These are phyloP conservation scores for Thelephora terrestris DNA, from an alignment of 1,284 basidiomycete species.

Conservation along the genomic window DNA sequence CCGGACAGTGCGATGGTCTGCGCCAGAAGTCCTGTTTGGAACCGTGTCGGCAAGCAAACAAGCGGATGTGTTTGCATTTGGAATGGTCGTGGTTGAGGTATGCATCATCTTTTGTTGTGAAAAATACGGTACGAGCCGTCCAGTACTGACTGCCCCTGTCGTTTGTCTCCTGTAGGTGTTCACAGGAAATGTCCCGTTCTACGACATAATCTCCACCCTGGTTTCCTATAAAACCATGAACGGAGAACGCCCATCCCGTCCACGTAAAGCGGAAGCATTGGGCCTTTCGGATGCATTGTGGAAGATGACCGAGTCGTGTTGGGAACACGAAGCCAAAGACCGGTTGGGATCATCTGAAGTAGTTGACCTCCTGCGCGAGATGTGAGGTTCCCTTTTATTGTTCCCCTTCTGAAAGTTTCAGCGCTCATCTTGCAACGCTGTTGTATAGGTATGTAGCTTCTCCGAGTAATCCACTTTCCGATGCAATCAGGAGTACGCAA, in stretches of 20 bases:
- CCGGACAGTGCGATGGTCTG: constrained; percentile 2
- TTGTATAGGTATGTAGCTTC: too few relatives aligned
- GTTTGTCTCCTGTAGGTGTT: not conserved
- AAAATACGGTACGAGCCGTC: not conserved
- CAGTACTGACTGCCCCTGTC: too few relatives aligned
- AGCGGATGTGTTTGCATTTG: not conserved
- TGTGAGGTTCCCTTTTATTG: too few relatives aligned
- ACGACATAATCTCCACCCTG: not conserved
- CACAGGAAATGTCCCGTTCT: not conserved
- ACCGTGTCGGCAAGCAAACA: not conserved
- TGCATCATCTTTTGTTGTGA: too few relatives aligned
- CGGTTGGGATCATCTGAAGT: not conserved
- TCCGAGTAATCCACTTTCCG: too few relatives aligned
- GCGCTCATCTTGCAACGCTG: too few relatives aligned
- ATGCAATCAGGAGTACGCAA: too few relatives aligned
- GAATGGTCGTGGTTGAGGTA: not conserved
- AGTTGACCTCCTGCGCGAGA: not conserved
- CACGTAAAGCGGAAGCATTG: not conserved
- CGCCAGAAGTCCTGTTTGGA: constrained; percentile 4
- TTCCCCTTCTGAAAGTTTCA: too few relatives aligned
- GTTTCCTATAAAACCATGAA: not conserved
- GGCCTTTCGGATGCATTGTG: not conserved
- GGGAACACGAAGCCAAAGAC: not conserved
- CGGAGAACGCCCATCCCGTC: not conserved
- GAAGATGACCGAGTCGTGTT: not conserved